These are phyloP conservation scores for Cryptococcus jaspeensis DNA, from an alignment of 1,284 basidiomycete genomes.

Conservation along the genomic window DNA sequence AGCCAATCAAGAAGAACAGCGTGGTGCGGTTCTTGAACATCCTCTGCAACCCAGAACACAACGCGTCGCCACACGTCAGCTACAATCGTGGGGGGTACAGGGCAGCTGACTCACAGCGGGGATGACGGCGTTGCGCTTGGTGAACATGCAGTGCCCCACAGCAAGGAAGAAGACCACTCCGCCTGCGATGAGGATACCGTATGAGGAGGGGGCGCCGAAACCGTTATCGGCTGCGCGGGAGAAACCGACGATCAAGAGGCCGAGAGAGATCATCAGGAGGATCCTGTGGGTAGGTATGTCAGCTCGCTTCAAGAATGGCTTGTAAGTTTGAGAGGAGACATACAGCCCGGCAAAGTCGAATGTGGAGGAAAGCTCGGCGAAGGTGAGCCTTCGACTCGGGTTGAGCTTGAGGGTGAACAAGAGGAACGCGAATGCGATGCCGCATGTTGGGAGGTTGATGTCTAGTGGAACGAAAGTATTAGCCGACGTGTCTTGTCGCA, in stretches of 20 bases:
- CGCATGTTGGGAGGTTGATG: conserved; percentile 51
- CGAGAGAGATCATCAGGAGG: conserved; percentile 68
- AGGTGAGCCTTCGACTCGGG: conserved; percentile 27
- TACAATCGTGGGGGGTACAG: too few relatives aligned
- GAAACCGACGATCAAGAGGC: conserved; percentile 76
- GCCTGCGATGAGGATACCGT: conserved; percentile 71
- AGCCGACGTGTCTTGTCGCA: neutral
- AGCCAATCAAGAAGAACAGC: conserved; percentile 38
- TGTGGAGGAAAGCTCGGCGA: conserved; percentile 28
- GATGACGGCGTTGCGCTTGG: conserved; percentile 75
- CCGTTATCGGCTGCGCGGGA: conserved; percentile 52
- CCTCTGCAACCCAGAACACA: conserved; percentile 11
- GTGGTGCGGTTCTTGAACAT: conserved; percentile 44
- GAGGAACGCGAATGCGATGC: conserved; percentile 64
- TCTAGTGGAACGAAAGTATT: conserved; percentile 1
- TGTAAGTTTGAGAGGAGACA: neutral
- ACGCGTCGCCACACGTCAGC: neutral
- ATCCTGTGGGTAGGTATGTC: conserved; percentile 22
- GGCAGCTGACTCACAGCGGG: conserved; percentile 27
- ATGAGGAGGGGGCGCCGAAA: conserved; percentile 58
- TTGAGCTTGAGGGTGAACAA: conserved; percentile 83
- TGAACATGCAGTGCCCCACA: conserved; percentile 66
- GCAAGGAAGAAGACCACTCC: conserved; percentile 59
- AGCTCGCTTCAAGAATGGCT: neutral
- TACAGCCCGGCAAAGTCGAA: conserved; percentile 48